Base-by-base conservation (phyloP, 2,329 filamentous ascomycete species). In the Phoma sp. region DNA sequence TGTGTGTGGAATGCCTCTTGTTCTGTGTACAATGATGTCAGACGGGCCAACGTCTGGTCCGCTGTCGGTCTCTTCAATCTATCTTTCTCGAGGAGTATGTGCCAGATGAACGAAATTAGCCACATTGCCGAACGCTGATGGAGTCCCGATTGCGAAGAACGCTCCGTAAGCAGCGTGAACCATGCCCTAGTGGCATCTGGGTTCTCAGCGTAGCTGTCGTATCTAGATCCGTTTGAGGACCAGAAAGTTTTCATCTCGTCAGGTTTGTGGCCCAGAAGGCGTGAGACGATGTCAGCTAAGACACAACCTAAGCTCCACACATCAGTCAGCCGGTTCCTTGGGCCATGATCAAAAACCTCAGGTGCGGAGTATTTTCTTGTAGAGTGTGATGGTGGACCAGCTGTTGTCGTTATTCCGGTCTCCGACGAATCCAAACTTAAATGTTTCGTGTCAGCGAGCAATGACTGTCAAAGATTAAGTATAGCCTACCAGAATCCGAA, bases 371-470 rank as follows among this genome's bases (percentile, higher is more conserved):
- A 66, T 10, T 60, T 60, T 55, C 46, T 36, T 11, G 38, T 32
- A 8, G 38, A 56, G 55, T 32, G 59, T 35, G 29, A 47, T 13
- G 61, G 61, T 3, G 49, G 43, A 1, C 61, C 60, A 3, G 47
- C 52, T 0, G 60, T 66, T 2, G 61, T 63, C 1, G 58, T 60
- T 1, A 59, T 18, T 1, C 45, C 55, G 14, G 48, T 54, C 11
- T 66, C 61, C 0, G 61, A 63, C 18, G 62, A 65, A 33, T 65
- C 61, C 9, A 61, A 47, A 25, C 61, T n/a, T n/a, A n/a, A n/a
- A n/a, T n/a, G n/a, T n/a, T n/a, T n/a, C n/a, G n/a, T 63, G 25
- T 27, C 8, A 27, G 25, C 25, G 25, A n/a, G n/a, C n/a, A n/a
- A n/a, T n/a, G n/a, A n/a, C n/a, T n/a, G n/a, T n/a, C n/a, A n/a